A percentile compares a stretch with the other conserved stretches of the same genome.
Conservation (phyloP, 1,284 basidiomycete species). For the Volvariella volvacea region DNA sequence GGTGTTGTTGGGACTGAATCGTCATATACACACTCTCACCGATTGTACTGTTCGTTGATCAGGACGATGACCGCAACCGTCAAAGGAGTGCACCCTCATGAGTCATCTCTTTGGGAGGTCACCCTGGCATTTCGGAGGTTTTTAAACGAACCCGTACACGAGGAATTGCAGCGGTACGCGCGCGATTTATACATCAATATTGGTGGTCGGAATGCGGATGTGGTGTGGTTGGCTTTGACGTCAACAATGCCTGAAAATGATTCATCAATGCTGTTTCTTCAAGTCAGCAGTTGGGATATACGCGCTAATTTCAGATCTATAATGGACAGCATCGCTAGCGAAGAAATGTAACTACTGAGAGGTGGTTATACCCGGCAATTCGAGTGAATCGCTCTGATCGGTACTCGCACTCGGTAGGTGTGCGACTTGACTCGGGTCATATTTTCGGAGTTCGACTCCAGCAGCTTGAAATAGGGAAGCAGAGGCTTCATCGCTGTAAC, state of each 20-base stretch:
- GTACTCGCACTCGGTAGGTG: slow-evolving; percentile 7
- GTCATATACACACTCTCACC: slow-evolving; percentile 71
- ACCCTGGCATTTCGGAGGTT: slow-evolving; percentile 70
- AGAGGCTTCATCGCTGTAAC: slow-evolving; percentile 69
- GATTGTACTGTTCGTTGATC: slow-evolving; percentile 68
- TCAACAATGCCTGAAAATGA: slow-evolving; percentile 42
- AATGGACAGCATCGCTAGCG: slow-evolving; percentile 19
- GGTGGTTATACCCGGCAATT: not conserved
- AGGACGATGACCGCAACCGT: slow-evolving; percentile 64
- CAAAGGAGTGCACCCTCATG: slow-evolving; percentile 59
- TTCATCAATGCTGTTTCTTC: slow-evolving; percentile 43
- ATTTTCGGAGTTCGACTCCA: slow-evolving; percentile 70
- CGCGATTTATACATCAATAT: slow-evolving; percentile 60
- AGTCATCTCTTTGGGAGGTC: slow-evolving; percentile 74
- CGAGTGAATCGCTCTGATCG: slow-evolving; percentile 8
- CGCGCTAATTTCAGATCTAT: slow-evolving; percentile 43
- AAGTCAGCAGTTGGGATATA: slow-evolving; percentile 55
- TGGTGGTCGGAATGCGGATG: slow-evolving; percentile 61
- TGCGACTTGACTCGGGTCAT: slow-evolving; percentile 28
- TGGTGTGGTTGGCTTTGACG: slow-evolving; percentile 72
- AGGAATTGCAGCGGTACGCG: slow-evolving; percentile 66
- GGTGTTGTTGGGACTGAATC: slow-evolving; percentile 56
- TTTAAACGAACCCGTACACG: slow-evolving; percentile 56
- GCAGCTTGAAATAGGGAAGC: slow-evolving; percentile 73
- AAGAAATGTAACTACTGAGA: not conserved